Base-by-base conservation (phyloP, 306 rosid genomes). In the Trichosanthes truncata region DNA sequence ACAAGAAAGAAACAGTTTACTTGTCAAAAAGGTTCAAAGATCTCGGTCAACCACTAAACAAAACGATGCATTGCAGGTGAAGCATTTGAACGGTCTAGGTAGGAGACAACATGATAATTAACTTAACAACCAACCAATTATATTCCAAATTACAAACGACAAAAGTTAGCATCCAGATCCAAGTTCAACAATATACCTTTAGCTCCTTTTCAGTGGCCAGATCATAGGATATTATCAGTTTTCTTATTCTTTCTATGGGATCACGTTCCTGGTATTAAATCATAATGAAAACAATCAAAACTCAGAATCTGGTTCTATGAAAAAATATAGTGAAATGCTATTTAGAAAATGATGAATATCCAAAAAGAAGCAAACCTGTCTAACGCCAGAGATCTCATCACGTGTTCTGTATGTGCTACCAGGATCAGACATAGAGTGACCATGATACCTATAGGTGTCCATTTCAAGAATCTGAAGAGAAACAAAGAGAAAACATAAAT, bases 391-490 rank as follows among this genome's bases (percentile, higher is more conserved):
- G 78, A 96, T 88, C 85, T 96, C 98, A 85, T 93, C 99, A 83
- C 99, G 97, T 38, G 99, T 91, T 20, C 97, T 94, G 82, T 96
- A 96, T 56, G 99, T 96, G 89, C 98, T 96, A 33, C 99, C 99
- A 78, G 97, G 99, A 88, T 96, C 99, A 83, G 98, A 96, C 99
- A 95, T 93, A 55, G 98, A 93, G 87, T 96, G 99, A 41, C 99
- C 98, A 66, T 96, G 99, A 85, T 96, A 96, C 88, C 99, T 89
- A 68, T 96, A 96, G 12, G 99, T 96, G 84, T 93, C 99, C 99
- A 96, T 90, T 85, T 96, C 99, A 71, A 96, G 98, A 85, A 96
- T 88, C 98, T 96, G 83, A 68, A 84, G 80, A 84, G 79, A 48
- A 78, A 51, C 35, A 62, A 21, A 60, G 78, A 78, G 63, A 84